These are phyloP conservation scores for Geotrichum klebahnii DNA, from an alignment of 1,139 yeast genomes.

Conservation along the genomic window DNA sequence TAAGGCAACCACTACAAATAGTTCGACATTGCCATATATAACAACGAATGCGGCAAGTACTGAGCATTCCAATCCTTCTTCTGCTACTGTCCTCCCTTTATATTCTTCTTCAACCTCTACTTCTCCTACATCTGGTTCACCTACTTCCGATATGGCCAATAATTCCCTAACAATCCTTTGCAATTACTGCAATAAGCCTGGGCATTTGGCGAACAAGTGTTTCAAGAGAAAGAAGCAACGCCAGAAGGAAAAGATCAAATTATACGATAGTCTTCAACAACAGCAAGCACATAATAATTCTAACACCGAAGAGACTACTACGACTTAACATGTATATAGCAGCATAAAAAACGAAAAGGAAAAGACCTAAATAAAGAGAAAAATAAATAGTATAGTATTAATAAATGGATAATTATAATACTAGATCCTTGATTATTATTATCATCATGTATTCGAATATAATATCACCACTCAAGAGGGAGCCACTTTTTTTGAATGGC, in stretches of 20 bases:
- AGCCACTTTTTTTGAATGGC: slow-evolving; percentile 56
- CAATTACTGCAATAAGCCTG: slow-evolving; percentile 17
- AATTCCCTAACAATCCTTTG: slow-evolving; percentile 4
- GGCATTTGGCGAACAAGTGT: slow-evolving; percentile 22
- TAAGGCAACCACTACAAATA: neutral
- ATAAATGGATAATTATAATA: neutral
- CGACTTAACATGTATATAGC: neutral
- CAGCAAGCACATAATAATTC: slow-evolving; percentile 4
- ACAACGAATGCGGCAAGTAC: neutral
- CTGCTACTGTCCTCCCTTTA: neutral
- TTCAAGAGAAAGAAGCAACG: slow-evolving; percentile 21
- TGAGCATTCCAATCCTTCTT: neutral
- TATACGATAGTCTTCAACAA: slow-evolving; percentile 17
- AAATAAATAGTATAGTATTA: neutral
- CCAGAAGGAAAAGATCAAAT: slow-evolving; percentile 20
- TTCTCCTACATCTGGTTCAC: neutral
- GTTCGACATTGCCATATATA: neutral
- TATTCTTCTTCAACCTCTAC: neutral
- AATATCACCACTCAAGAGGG: slow-evolving; percentile 60
- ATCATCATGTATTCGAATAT: neutral
- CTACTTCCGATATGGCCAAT: neutral
- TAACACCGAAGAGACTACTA: neutral
- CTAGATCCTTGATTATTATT: neutral
- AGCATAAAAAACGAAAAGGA: too few relatives aligned
- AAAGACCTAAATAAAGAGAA: slow-evolving; percentile 3